Conservation (phyloP, 2,329 filamentous ascomycete genomes). For the Penicillium sp. region DNA sequence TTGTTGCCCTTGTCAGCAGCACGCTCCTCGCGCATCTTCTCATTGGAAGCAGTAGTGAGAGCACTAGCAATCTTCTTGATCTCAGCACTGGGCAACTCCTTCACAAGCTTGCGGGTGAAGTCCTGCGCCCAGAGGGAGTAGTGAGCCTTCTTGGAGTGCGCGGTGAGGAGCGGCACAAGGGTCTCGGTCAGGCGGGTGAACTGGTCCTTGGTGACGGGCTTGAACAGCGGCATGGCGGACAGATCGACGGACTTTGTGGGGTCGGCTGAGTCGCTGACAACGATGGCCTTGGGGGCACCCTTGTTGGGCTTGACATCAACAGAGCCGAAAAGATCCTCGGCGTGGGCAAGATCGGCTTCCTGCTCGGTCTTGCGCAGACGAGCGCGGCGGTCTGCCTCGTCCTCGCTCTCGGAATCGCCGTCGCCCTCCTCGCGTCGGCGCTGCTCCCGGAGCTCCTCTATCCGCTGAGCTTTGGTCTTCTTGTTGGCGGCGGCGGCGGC, state of each 20-base stretch:
- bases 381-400: slow-evolving; percentile 69
- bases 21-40: slow-evolving; percentile 99
- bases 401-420: slow-evolving; percentile 61
- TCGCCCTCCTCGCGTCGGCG: slow-evolving; percentile 59
- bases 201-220: slow-evolving; percentile 80
- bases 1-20: slow-evolving; percentile 87
- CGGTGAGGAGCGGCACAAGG: slow-evolving; percentile 72
- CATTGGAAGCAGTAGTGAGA: slow-evolving; percentile 87
- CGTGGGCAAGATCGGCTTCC: slow-evolving; percentile 83
- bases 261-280: slow-evolving; percentile 66
- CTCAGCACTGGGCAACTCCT: slow-evolving; percentile 85
- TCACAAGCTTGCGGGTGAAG: slow-evolving; percentile 80
- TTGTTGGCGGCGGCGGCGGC: slow-evolving; percentile 85
- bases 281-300: slow-evolving; percentile 62
- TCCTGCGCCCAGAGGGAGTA: slow-evolving; percentile 89
- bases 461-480: slow-evolving; percentile 82
- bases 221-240: slow-evolving; percentile 76
- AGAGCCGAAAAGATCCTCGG: slow-evolving; percentile 82
- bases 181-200: slow-evolving; percentile 77
- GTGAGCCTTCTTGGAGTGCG: slow-evolving; percentile 81
- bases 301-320: slow-evolving; percentile 67
- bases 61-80: slow-evolving; percentile 93
- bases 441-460: slow-evolving; percentile 73
- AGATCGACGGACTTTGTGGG: slow-evolving; percentile 80
- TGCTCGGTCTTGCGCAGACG: slow-evolving; percentile 77